Conservation (phyloP, 805 yeast genomes). For the Yamadazyma philogaea region DNA sequence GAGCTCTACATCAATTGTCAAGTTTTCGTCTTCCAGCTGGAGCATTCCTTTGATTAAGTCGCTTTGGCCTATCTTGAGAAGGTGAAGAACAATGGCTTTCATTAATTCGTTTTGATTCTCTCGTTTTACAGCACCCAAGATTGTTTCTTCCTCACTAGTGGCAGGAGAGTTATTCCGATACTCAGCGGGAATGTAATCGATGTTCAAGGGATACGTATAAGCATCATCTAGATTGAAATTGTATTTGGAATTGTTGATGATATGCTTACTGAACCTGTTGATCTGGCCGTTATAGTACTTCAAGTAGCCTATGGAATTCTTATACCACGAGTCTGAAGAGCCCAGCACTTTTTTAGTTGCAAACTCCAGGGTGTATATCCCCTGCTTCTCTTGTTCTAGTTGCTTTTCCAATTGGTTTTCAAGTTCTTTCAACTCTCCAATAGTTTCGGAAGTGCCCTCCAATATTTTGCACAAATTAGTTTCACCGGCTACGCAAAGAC, state of each 20-base stretch:
- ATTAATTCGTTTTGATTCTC: conserved; percentile 30
- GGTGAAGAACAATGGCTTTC: conserved; percentile 37
- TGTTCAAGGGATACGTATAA: conserved; percentile 35
- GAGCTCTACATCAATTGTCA: conserved; percentile 21
- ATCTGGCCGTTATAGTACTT: conserved; percentile 36
- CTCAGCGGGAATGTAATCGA: conserved; percentile 26
- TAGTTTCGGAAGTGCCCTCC: neutral
- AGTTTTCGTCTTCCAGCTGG: conserved; percentile 16
- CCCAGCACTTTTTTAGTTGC: conserved; percentile 13
- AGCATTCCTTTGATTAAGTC: conserved; percentile 31
- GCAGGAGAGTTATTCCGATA: conserved; percentile 4
- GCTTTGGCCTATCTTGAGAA: conserved; percentile 40
- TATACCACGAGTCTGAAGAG: conserved; percentile 30
- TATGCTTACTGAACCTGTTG: conserved; percentile 32
- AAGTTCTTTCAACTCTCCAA: conserved; percentile 3
- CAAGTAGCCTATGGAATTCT: conserved; percentile 27
- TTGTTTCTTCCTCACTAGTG: conserved; percentile 4
- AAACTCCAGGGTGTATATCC: neutral
- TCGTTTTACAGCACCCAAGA: conserved; percentile 14
- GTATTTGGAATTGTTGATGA: conserved; percentile 26
- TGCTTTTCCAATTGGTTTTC: conserved; percentile 5
- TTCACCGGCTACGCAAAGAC: conserved; percentile 3
- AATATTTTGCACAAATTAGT: neutral
- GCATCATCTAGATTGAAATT: conserved; percentile 38
- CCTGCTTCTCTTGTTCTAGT: conserved; percentile 1